Conservation (phyloP, 257 asterid species). For the Solanum ossicruentum region DNA sequence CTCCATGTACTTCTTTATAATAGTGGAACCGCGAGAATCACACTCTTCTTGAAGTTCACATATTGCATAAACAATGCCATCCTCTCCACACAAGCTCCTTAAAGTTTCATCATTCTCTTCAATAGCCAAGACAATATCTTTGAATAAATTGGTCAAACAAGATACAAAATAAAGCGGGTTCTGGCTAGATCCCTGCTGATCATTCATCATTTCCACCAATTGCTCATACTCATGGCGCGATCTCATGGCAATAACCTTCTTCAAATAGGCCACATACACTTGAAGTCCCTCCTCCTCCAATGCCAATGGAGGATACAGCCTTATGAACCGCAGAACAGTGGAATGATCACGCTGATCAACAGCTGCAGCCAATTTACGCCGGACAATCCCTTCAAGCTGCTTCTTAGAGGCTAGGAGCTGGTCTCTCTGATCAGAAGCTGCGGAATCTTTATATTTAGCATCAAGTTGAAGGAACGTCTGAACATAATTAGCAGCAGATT, state of each 20-base stretch:
- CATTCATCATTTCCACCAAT: conserved; percentile 41
- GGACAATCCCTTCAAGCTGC: conserved; percentile 69
- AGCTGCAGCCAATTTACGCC: conserved; percentile 44
- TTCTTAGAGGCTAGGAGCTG: conserved; percentile 65
- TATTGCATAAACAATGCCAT: conserved; percentile 83
- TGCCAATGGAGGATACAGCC: conserved; percentile 63
- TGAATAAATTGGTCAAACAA: conserved; percentile 74
- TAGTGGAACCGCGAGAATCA: conserved; percentile 69
- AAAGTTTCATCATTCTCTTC: conserved; percentile 76
- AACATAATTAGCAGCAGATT: conserved; percentile 61
- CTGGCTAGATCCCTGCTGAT: conserved; percentile 6
- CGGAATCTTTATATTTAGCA: conserved; percentile 51
- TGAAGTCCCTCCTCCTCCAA: conserved; percentile 89
- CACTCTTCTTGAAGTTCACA: conserved; percentile 96
- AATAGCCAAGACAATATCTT: conserved; percentile 83
- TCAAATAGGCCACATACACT: conserved; percentile 55
- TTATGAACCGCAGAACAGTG: conserved; percentile 58
- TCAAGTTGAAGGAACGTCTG: conserved; percentile 78
- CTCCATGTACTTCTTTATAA: conserved; percentile 73
- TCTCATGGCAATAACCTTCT: conserved; percentile 59
- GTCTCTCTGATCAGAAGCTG: conserved; percentile 76
- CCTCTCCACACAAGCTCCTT: conserved; percentile 78
- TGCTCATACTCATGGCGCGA: conserved; percentile 70
- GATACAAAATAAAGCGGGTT: conserved; percentile 48
- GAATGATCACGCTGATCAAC: conserved; percentile 82